Evolutionary conservation across 116 monocot genomes (phyloP), one percentile per base, ranked within the genome.

Genomic region (Thalassia testudinum): DNA sequence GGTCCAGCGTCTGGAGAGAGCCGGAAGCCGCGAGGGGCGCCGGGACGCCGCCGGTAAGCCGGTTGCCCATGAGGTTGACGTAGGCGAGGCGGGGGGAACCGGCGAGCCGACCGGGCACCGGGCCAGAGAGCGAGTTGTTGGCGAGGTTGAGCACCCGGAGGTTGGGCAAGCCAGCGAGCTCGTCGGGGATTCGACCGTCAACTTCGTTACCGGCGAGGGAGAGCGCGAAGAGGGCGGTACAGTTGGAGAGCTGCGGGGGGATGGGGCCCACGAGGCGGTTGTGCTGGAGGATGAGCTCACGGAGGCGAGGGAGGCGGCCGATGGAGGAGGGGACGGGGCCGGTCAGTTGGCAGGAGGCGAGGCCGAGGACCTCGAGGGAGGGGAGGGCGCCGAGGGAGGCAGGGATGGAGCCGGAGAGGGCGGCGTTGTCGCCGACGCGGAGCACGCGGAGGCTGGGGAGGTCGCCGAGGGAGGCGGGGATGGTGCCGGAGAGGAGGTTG

Each of bases 61-160:
- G 66, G 63, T 95, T 95, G 13, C 34, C 67, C 78, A 81, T 74
- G 18, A 95, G 52, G 29, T 87, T 95, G 49, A 95, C 71, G 64
- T 84, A 84, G 7, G 37, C 27, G 12, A 95, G 79, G 38, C 72
- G 66, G 10, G 14, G 59, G 10, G 14, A 56, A 17, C 54, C 60
- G 5, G 84, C 73, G 20, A 85, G 47, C 37, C 69, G 52, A 13
- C 37, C 49, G 57, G 88, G 93, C 12, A 95, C 50, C 14, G 26
- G 45, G 0, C 88, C 85, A 2, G 43, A 42, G 1, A 95, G 50
- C 47, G 65, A 64, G 54, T 95, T 95, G 43, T 84, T 72, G 1
- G 68, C 83, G 12, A 95, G 65, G 65, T 78, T 81, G n/a, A 93
- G 62, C 13, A 55, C 60, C 26, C 64, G 68, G 12, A 93, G 73